Conservation (phyloP, 179 eudicot species). For the Heliamphora pulchella region DNA sequence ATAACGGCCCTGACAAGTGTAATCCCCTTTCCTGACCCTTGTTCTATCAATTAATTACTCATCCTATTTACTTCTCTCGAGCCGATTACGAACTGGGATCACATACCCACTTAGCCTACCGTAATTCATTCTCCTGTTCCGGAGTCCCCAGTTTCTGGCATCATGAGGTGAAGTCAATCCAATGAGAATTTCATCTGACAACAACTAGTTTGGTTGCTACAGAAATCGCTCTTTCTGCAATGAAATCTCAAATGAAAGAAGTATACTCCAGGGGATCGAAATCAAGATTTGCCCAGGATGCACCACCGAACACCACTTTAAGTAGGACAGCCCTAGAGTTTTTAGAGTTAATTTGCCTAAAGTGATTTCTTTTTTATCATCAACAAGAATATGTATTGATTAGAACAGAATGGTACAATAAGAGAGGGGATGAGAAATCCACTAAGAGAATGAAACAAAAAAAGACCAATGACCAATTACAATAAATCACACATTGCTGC, state of each 20-base stretch:
- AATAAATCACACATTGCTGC: too few species aligned
- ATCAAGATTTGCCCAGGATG: background rate
- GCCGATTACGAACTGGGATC: too few species aligned
- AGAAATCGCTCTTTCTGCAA: background rate
- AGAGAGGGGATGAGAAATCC: too few species aligned
- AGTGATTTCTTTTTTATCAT: too few species aligned
- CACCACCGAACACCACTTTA: background rate
- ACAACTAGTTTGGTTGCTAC: background rate
- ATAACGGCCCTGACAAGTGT: background rate
- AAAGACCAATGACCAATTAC: too few species aligned
- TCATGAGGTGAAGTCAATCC: background rate
- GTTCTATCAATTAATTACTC: too few species aligned
- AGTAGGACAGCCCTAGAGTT: background rate
- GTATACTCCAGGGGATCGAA: background rate
- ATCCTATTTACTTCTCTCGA: too few species aligned
- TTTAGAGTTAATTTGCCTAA: background rate
- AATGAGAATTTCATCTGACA: background rate
- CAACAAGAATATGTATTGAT: too few species aligned
- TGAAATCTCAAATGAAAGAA: background rate
- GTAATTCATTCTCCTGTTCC: background rate
- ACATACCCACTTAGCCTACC: background rate
- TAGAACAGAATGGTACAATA: too few species aligned
- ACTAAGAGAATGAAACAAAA: too few species aligned
- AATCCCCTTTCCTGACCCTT: background rate
- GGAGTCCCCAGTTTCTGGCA: background rate